phyloP scores from a whole-genome alignment of 2,329 filamentous ascomycete species.

The Pseudogymnoascus pannorum region DNA sequence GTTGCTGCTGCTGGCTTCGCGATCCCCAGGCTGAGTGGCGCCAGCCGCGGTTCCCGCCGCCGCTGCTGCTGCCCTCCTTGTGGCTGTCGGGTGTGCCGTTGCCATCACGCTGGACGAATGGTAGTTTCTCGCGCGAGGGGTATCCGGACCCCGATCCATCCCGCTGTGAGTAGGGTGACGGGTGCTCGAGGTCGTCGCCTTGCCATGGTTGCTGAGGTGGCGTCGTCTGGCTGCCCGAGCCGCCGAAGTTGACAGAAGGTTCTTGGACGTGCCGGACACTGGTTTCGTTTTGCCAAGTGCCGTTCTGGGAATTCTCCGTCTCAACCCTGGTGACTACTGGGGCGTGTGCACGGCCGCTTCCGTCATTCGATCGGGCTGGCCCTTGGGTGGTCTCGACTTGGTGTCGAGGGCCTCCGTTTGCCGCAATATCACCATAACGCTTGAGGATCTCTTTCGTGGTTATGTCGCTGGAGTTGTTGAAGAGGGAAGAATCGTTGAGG shows the following conservation, averaged over 20 bases:
- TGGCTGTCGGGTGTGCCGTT: conserved; percentile 30
- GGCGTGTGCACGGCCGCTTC: conserved; percentile 38
- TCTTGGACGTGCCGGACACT: conserved; percentile 73
- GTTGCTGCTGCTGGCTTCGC: conserved; percentile 16
- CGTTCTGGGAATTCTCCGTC: conserved; percentile 67
- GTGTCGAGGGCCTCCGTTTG: conserved; percentile 45
- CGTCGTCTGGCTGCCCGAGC: conserved; percentile 37
- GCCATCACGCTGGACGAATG: neutral
- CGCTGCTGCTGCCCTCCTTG: conserved; percentile 13
- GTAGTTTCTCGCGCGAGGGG: neutral
- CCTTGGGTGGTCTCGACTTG: conserved; percentile 50
- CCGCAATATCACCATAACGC: conserved; percentile 72
- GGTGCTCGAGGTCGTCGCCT: conserved; percentile 23
- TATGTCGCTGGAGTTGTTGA: conserved; percentile 75
- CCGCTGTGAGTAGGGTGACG: conserved; percentile 21
- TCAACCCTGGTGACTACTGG: conserved; percentile 64
- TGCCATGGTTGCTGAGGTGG: conserved; percentile 44
- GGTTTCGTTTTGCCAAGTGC: conserved; percentile 72
- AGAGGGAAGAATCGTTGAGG: conserved; percentile 73
- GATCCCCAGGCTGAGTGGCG: conserved; percentile 27
- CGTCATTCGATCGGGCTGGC: conserved; percentile 46
- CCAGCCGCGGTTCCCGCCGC: conserved; percentile 22
- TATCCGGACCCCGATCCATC: neutral
- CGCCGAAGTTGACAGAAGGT: conserved; percentile 35
- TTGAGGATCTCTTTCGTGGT: conserved; percentile 97